Evolutionary conservation across 2,329 filamentous ascomycete genomes (phyloP).

Genomic region (Cercospora beticola): DNA sequence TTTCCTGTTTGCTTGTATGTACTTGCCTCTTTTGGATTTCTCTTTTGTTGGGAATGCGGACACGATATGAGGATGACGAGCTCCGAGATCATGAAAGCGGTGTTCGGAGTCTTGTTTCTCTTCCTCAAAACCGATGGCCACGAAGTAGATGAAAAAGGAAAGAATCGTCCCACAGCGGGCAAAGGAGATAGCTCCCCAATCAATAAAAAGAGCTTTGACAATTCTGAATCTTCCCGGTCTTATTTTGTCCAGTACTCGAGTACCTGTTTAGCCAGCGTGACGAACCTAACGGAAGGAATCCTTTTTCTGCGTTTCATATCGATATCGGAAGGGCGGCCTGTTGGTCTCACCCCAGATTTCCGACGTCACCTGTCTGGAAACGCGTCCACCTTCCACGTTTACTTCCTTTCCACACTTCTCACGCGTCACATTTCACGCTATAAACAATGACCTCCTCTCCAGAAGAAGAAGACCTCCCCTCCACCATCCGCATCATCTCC

Average conservation of each 20-base stretch:
- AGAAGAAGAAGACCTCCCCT: constrained; percentile 15
- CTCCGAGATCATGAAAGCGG: constrained; percentile 13
- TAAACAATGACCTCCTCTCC: background rate
- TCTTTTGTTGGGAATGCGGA: constrained; percentile 19
- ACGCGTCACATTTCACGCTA: background rate
- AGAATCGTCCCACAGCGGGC: constrained; percentile 2
- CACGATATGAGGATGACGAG: constrained; percentile 20
- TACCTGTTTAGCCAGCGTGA: background rate
- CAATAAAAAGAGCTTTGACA: constrained; percentile 18
- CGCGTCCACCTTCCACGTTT: background rate
- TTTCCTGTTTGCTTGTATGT: constrained; percentile 17
- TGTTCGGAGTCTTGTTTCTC: constrained; percentile 14
- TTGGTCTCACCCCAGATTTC: background rate
- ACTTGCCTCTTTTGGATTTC: constrained; percentile 14
- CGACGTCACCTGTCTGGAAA: background rate
- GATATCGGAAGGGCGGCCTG: background rate
- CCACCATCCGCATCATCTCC: constrained; percentile 71
- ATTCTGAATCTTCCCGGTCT: constrained; percentile 14
- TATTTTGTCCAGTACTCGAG: background rate
- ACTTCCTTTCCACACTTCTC: background rate
- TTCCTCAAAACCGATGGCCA: background rate
- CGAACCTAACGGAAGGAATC: background rate
- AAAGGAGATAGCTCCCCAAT: constrained; percentile 14
- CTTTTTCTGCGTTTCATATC: constrained; percentile 3
- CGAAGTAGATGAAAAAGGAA: constrained; percentile 5